phyloP scores from a whole-genome alignment of 495 filamentous ascomycete genomes.

The Gamarada debralockiae region DNA sequence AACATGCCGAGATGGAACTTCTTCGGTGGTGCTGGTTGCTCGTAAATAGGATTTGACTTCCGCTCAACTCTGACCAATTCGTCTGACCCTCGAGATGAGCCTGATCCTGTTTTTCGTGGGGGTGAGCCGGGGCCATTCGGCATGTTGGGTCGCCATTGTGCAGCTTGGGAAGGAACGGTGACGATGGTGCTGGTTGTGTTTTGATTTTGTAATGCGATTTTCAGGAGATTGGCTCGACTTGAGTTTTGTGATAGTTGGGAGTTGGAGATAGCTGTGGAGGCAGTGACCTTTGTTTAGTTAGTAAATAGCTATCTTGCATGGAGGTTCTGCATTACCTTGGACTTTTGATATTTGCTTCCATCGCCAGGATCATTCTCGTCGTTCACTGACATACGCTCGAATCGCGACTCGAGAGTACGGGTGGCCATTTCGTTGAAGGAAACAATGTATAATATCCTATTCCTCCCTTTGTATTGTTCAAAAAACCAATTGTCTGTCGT shows the following conservation, averaged over 20 bases:
- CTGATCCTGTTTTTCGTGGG: conserved; percentile 29
- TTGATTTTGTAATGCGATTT: conserved; percentile 76
- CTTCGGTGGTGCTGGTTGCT: conserved; percentile 54
- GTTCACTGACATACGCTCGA: conserved; percentile 77
- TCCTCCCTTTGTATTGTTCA: neutral
- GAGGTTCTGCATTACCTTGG: conserved; percentile 53
- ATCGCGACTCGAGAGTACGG: conserved; percentile 64
- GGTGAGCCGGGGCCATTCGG: conserved; percentile 35
- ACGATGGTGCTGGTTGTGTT: conserved; percentile 57
- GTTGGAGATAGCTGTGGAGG: conserved; percentile 47
- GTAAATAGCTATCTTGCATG: conserved; percentile 6
- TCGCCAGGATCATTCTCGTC: conserved; percentile 68
- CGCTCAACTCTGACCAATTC: conserved; percentile 34
- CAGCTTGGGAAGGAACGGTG: conserved; percentile 62
- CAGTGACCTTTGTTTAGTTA: conserved; percentile 38
- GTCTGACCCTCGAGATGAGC: conserved; percentile 45
- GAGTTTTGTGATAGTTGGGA: conserved; percentile 52
- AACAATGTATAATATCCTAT: neutral
- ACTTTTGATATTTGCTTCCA: conserved; percentile 54
- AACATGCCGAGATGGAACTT: conserved; percentile 97
- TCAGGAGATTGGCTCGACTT: conserved; percentile 69
- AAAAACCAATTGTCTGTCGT: neutral
- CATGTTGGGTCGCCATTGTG: conserved; percentile 49
- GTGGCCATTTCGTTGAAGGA: conserved; percentile 38
- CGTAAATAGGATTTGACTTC: conserved; percentile 27